phyloP scores from a whole-genome alignment of 768 basidiomycete genomes.

The Mycena galopus region DNA sequence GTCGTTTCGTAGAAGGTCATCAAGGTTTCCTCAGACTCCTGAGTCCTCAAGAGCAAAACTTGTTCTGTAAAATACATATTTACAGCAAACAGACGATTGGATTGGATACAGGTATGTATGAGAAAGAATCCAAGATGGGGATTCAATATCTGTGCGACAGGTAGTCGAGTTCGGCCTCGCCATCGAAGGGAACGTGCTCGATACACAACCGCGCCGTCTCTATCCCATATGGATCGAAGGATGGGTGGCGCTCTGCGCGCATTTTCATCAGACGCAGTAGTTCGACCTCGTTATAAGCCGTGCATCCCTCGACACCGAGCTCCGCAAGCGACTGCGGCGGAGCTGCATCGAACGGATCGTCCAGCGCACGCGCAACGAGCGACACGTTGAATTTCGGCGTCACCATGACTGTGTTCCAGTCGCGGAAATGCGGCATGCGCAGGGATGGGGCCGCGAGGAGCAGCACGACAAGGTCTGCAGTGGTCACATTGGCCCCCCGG shows the following conservation, averaged over 20 bases:
- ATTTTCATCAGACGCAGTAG: neutral
- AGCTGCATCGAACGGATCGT: conserved; percentile 12
- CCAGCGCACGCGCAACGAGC: neutral
- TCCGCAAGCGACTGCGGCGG: conserved; percentile 24
- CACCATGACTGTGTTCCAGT: conserved; percentile 14
- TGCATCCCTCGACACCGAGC: conserved; percentile 1
- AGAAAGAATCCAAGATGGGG: neutral
- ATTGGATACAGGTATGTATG: neutral
- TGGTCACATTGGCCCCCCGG: neutral
- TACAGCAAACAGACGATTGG: neutral
- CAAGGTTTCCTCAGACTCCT: too few species aligned
- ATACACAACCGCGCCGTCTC: conserved; percentile 17
- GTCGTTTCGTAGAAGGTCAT: too few species aligned
- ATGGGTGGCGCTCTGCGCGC: neutral
- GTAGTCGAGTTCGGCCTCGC: conserved; percentile 19
- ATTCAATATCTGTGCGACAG: neutral
- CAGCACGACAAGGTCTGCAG: conserved; percentile 17
- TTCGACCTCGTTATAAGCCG: neutral
- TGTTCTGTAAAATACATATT: neutral
- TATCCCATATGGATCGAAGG: conserved; percentile 16
- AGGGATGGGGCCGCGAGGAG: conserved; percentile 28
- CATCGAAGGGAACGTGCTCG: neutral
- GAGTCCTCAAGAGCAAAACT: too few species aligned
- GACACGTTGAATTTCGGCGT: conserved; percentile 8
- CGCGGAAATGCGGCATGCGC: conserved; percentile 26